Percentiles rank a stretch among this genome's conserved stretches.
Evolutionary conservation across 1,284 basidiomycete genomes (phyloP).

Genomic region (Mycosarcoma maydis): DNA sequence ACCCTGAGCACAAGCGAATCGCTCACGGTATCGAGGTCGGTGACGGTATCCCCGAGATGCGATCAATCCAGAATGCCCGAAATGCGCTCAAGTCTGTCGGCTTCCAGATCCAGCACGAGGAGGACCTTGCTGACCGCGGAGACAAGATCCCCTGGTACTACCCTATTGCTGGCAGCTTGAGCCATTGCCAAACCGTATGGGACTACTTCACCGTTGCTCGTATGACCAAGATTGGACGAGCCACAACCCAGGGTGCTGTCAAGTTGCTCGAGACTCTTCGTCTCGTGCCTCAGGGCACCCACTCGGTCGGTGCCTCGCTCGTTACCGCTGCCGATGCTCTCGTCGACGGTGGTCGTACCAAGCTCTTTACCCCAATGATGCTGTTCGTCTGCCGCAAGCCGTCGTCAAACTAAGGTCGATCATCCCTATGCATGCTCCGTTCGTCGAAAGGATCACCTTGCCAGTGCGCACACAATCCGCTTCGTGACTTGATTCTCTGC

Average conservation of each 20-base stretch:
- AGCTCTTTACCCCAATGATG: slow-evolving; percentile 72
- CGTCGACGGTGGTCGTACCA: slow-evolving; percentile 84
- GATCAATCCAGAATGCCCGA: slow-evolving; percentile 78
- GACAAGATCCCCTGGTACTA: slow-evolving; percentile 94
- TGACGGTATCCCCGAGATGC: slow-evolving; percentile 98
- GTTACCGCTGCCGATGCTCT: slow-evolving; percentile 83
- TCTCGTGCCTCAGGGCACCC: slow-evolving; percentile 90
- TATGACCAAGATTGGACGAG: slow-evolving; percentile 86
- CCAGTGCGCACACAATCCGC: neutral
- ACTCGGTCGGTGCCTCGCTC: slow-evolving; percentile 86
- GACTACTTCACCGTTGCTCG: slow-evolving; percentile 72
- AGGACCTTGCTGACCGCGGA: slow-evolving; percentile 86
- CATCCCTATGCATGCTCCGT: neutral
- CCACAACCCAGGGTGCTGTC: slow-evolving; percentile 84
- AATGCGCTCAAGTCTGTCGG: slow-evolving; percentile 85
- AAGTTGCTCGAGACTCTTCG: slow-evolving; percentile 81
- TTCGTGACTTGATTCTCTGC: neutral
- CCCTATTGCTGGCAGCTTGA: slow-evolving; percentile 90
- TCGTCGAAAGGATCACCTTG: neutral
- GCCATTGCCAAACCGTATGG: slow-evolving; percentile 92
- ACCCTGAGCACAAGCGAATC: slow-evolving; percentile 87
- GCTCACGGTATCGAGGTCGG: slow-evolving; percentile 82
- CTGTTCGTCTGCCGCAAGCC: slow-evolving; percentile 48
- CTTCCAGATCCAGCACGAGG: slow-evolving; percentile 88
- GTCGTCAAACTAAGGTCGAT: slow-evolving; percentile 7